Percentiles rank a stretch among this genome's conserved stretches.
These are phyloP conservation scores for Viola pubescens DNA, from an alignment of 441 rosid species.

Conservation along the genomic window DNA sequence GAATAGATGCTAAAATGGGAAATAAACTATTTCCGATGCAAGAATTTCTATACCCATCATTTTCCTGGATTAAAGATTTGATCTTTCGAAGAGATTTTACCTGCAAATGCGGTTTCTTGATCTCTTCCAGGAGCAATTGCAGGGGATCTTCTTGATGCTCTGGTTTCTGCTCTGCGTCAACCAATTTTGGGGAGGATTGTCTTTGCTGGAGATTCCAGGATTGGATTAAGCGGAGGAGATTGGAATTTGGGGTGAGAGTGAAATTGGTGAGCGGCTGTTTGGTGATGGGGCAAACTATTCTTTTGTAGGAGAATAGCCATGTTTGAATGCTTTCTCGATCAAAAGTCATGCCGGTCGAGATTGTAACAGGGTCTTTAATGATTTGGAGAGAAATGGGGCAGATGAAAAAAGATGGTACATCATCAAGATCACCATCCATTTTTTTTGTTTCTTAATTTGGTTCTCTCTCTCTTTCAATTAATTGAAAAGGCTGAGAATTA, in stretches of 20 bases:
- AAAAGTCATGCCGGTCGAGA: slow-evolving; percentile 41
- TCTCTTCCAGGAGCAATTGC: slow-evolving; percentile 17
- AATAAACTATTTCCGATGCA: slow-evolving; percentile 10
- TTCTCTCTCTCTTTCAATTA: background rate
- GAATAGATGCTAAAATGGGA: slow-evolving; percentile 11
- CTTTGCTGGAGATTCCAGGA: slow-evolving; percentile 20
- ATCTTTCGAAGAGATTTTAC: slow-evolving; percentile 18
- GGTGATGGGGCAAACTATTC: slow-evolving; percentile 37
- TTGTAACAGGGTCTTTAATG: slow-evolving; percentile 45
- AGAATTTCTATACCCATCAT: background rate
- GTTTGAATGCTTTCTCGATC: slow-evolving; percentile 41
- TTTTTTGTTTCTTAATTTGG: background rate
- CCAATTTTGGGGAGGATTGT: background rate
- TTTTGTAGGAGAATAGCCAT: slow-evolving; percentile 41
- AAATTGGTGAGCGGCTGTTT: slow-evolving; percentile 31
- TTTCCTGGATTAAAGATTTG: slow-evolving; percentile 13
- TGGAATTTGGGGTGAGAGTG: slow-evolving; percentile 35
- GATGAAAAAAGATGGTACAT: slow-evolving; percentile 18
- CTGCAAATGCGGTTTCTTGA: slow-evolving; percentile 16
- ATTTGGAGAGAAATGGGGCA: slow-evolving; percentile 51
- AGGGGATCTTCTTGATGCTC: background rate
- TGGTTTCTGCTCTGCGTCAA: background rate
- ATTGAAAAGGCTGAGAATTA: background rate
- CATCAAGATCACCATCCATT: slow-evolving; percentile 6
- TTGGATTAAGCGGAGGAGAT: slow-evolving; percentile 38